Conservation (phyloP, 352 stramenopile species). For the Pythium brachiatum region DNA sequence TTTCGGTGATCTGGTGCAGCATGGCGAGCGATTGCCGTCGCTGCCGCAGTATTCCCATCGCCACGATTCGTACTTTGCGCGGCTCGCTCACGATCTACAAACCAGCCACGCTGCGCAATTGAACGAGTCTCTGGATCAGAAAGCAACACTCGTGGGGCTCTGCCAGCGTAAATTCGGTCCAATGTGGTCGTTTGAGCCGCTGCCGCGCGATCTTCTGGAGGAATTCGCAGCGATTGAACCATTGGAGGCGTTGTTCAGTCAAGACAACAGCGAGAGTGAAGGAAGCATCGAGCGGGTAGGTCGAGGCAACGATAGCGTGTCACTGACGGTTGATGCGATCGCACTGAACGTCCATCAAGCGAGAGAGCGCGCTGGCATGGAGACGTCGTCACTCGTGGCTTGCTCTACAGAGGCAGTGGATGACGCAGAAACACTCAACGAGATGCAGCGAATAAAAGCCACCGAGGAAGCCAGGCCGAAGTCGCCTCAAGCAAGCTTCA, state of each 20-base stretch:
- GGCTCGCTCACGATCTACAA: slow-evolving; percentile 17
- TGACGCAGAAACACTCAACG: background rate
- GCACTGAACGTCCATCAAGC: slow-evolving; percentile 5
- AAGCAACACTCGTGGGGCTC: slow-evolving; percentile 5
- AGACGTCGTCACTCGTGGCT: slow-evolving; percentile 1
- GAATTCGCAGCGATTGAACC: slow-evolving; percentile 1
- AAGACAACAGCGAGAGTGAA: slow-evolving; percentile 2
- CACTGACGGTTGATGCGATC: slow-evolving; percentile 13
- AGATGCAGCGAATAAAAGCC: background rate
- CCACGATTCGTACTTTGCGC: slow-evolving; percentile 19
- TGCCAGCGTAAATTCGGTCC: slow-evolving; percentile 23
- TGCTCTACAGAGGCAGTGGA: slow-evolving; percentile 2
- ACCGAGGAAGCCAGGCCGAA: background rate
- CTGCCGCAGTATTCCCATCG: slow-evolving; percentile 8
- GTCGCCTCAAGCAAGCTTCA: background rate
- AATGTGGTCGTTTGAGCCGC: slow-evolving; percentile 9
- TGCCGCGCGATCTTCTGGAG: slow-evolving; percentile 12
- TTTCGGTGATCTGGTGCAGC: slow-evolving; percentile 21
- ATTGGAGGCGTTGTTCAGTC: slow-evolving; percentile 12
- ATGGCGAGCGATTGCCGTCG: slow-evolving; percentile 4
- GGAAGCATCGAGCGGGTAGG: background rate
- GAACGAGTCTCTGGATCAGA: slow-evolving; percentile 16
- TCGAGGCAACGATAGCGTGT: background rate
- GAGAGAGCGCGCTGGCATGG: background rate
- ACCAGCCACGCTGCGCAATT: slow-evolving; percentile 14